These are phyloP conservation scores for Acanthamoeba sp. DNA, from an alignment of 208 protist genomes.

Conservation along the genomic window DNA sequence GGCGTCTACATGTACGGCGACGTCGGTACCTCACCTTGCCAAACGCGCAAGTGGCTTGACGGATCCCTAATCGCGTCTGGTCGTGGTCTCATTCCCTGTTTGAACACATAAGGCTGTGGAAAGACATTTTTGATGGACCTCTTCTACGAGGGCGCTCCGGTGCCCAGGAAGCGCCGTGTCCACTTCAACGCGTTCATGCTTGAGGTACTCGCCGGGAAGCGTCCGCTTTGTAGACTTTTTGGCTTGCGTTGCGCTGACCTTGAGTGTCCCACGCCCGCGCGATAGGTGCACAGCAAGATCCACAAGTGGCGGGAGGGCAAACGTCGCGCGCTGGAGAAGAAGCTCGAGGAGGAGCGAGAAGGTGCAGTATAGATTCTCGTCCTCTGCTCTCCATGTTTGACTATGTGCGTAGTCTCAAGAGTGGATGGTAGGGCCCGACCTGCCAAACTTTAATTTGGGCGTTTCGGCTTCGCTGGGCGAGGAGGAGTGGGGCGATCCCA, in stretches of 20 bases:
- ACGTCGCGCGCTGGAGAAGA: neutral
- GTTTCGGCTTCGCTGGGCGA: slow-evolving; percentile 30
- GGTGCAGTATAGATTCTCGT: neutral
- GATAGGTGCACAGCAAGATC: slow-evolving; percentile 76
- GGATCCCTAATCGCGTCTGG: too few relatives aligned
- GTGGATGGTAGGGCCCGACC: neutral
- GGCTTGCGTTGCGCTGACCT: neutral
- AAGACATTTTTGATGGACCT: slow-evolving; percentile 98
- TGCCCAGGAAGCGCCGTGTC: slow-evolving; percentile 91
- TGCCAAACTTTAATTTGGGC: slow-evolving; percentile 54
- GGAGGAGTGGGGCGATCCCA: slow-evolving; percentile 76
- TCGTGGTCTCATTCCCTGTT: too few relatives aligned
- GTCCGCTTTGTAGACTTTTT: neutral
- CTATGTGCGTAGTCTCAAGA: too few relatives aligned
- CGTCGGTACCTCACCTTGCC: slow-evolving; percentile 81
- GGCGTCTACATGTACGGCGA: slow-evolving; percentile 96
- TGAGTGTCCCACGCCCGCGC: too few relatives aligned
- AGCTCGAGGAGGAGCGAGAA: slow-evolving; percentile 13
- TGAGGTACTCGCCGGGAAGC: slow-evolving; percentile 90
- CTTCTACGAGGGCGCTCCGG: slow-evolving; percentile 91
- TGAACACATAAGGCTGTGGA: slow-evolving; percentile 96
- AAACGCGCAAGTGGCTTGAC: too few relatives aligned
- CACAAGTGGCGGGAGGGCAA: slow-evolving; percentile 65
- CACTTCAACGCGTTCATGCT: slow-evolving; percentile 98
- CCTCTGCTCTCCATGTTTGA: neutral